Conservation (phyloP, 2,329 filamentous ascomycete species). For the Diaporthe ilicicola region DNA sequence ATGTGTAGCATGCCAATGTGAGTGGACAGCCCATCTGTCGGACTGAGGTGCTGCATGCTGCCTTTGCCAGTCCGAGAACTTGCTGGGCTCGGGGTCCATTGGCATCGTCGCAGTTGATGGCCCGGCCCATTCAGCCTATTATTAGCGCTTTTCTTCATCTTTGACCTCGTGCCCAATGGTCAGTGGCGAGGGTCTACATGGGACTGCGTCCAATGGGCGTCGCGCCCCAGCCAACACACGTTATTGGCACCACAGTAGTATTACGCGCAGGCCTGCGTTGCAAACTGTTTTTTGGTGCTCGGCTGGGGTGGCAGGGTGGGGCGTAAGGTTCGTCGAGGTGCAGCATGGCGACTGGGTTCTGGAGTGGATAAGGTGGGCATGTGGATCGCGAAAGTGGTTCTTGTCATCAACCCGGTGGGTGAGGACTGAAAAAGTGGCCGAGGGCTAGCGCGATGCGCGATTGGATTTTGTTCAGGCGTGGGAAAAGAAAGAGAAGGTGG, state of each 20-base stretch:
- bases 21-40: neutral
- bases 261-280: neutral
- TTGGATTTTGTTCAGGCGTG: neutral
- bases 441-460: slow-evolving; percentile 20
- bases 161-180: no score
- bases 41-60: neutral
- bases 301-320: slow-evolving; percentile 18
- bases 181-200: neutral
- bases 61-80: neutral
- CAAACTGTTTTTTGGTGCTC: neutral
- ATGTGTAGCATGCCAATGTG: neutral
- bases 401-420: slow-evolving; percentile 17
- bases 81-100: neutral
- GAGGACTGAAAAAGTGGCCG: slow-evolving; percentile 9
- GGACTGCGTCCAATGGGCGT: neutral
- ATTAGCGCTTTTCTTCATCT: no score
- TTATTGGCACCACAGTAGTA: neutral
- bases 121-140: no score
- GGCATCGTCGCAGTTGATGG: neutral
- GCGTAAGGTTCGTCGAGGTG: slow-evolving; percentile 11
- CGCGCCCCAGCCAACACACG: neutral
- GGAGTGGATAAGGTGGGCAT: slow-evolving; percentile 13
- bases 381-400: slow-evolving; percentile 22
- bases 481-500: neutral
- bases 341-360: slow-evolving; percentile 32